Conservation (phyloP, 805 yeast species). For the Kregervanrija pseudodelftensis region DNA sequence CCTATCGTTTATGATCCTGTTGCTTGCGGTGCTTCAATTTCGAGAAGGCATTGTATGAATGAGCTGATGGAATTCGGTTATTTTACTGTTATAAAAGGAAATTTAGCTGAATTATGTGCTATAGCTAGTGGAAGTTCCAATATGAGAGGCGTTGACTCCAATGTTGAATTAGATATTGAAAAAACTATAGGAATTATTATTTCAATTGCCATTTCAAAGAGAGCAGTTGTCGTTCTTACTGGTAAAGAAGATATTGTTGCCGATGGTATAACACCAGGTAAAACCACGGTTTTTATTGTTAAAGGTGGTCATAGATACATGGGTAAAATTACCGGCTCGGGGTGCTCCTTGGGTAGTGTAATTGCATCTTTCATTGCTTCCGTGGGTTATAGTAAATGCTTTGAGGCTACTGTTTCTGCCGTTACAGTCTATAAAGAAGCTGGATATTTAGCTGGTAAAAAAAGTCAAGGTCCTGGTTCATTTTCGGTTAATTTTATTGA, state of each 20-base stretch:
- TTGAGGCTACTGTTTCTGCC: slow-evolving; percentile 47
- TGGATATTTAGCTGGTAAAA: slow-evolving; percentile 44
- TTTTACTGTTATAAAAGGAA: slow-evolving; percentile 72
- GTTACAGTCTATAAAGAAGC: slow-evolving; percentile 53
- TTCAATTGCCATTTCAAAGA: slow-evolving; percentile 41
- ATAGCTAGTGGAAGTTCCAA: slow-evolving; percentile 34
- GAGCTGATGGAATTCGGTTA: slow-evolving; percentile 49
- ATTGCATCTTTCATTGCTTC: slow-evolving; percentile 55
- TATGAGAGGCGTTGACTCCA: slow-evolving; percentile 73
- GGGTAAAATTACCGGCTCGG: slow-evolving; percentile 72
- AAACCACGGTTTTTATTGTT: slow-evolving; percentile 19
- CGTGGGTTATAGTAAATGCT: slow-evolving; percentile 28
- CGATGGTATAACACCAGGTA: slow-evolving; percentile 32
- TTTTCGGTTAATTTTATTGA: slow-evolving; percentile 45
- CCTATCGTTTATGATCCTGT: slow-evolving; percentile 86
- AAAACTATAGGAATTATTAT: slow-evolving; percentile 35
- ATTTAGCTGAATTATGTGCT: slow-evolving; percentile 68
- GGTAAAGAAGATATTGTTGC: slow-evolving; percentile 51
- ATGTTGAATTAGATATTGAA: slow-evolving; percentile 10
- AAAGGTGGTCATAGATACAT: slow-evolving; percentile 56
- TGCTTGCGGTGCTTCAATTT: slow-evolving; percentile 78
- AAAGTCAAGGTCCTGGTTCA: slow-evolving; percentile 45
- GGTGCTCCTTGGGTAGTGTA: slow-evolving; percentile 74
- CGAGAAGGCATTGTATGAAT: slow-evolving; percentile 43
- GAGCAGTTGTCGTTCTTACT: slow-evolving; percentile 63